phyloP scores from a whole-genome alignment of 179 eudicot genomes.

The Vitellaria paradoxa region DNA sequence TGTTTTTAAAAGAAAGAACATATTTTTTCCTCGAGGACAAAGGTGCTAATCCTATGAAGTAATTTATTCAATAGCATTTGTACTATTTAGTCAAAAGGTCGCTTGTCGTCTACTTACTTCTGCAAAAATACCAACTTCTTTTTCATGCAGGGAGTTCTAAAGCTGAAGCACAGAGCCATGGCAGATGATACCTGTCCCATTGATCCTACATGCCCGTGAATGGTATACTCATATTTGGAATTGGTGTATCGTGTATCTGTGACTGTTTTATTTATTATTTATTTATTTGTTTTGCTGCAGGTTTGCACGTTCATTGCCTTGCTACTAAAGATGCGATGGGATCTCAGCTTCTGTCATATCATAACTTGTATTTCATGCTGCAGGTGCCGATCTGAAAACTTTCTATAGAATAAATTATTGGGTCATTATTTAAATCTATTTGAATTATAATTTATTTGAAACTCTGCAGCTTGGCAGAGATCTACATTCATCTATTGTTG shows the following conservation, averaged over 20 bases:
- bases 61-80: neutral
- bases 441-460: neutral
- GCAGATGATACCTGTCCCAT: slow-evolving; percentile 72
- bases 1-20: neutral
- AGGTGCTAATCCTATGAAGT: neutral
- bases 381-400: slow-evolving; percentile 39
- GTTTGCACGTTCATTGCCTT: slow-evolving; percentile 83
- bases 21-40: neutral
- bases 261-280: neutral
- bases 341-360: slow-evolving; percentile 89
- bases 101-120: neutral
- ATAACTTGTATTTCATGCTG: slow-evolving; percentile 85
- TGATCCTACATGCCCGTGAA: slow-evolving; percentile 78
- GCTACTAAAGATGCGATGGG: slow-evolving; percentile 98
- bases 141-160: slow-evolving; percentile 66
- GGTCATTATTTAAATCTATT: neutral
- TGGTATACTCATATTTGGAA: slow-evolving; percentile 46
- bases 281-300: slow-evolving; percentile 25
- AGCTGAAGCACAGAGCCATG: slow-evolving; percentile 80
- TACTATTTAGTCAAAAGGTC: neutral
- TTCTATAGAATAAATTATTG: neutral
- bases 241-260: neutral
- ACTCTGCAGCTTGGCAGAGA: slow-evolving; percentile 75
- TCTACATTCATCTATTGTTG: slow-evolving; percentile 71
- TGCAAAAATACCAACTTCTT: too few species aligned